Base-by-base conservation (phyloP, 2,329 filamentous ascomycete genomes). In the Lachnellula hyalina region DNA sequence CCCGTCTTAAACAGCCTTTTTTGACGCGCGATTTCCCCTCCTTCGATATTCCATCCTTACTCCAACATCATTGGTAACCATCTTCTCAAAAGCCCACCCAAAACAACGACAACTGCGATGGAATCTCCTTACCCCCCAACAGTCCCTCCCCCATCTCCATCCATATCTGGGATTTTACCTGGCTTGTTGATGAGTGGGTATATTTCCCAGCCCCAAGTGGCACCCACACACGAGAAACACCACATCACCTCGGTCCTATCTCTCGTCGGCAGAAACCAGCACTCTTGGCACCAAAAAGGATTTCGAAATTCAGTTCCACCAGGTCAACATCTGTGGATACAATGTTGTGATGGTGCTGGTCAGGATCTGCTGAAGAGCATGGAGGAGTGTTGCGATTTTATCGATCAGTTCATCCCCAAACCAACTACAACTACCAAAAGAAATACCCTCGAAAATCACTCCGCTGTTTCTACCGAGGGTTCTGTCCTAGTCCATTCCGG, bases 401-500 rank as follows among this genome's bases (percentile, higher is more conserved):
- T 49, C 34, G 25, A 49, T 1, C 35, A 15, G 14, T 21, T 32
- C 8, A 17, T 35, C 15, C 12, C 34, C 7, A 14, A 9, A 15
- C 15, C 17, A 32, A 17, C 21, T 23, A n/a, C 15, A 36, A 14
- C 9, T 12, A 2, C 28, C 12, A 36, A 34, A 2, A 5, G 1
- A 3, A 11, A 3, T 9, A 14, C 19, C 28, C 12, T n/a, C 14
- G 25, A 8, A 5, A 21, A 21, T 4, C 32, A 38, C 14, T 36
- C 32, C 9, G 6, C 19, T 4, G 15, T 2, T 1, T n/a, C 36
- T 9, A 8, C 14, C 8, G 5, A 25, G 17, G 17, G 34, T 34
- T 44, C 53, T 14, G 17, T 71, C n/a, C 57, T 71, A 2, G 61
- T 71, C 9, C 68, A 70, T 50, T 72, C 70, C 54, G 71, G 74